These are phyloP conservation scores for Citrullus mucosospermus DNA, from an alignment of 306 rosid genomes.

Conservation along the genomic window DNA sequence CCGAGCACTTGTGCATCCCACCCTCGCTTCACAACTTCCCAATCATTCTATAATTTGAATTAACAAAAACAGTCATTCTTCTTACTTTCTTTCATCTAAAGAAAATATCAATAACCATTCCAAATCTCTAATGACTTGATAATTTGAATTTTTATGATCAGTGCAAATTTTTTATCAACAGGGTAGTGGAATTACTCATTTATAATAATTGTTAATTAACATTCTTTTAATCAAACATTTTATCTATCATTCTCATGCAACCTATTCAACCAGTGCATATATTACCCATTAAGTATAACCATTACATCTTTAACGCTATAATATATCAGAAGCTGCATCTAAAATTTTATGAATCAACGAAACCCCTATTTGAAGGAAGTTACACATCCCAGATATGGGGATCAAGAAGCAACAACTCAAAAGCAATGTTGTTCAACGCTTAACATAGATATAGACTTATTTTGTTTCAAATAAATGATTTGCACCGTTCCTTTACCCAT, in stretches of 20 bases:
- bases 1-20: conserved; percentile 99
- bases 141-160: not conserved
- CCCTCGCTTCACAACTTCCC: conserved; percentile 95
- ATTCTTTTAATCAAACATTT: not conserved
- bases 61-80: not conserved
- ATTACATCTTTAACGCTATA: not conserved
- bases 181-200: not conserved
- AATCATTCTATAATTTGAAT: conserved; percentile 63
- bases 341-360: not conserved
- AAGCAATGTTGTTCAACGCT: not conserved
- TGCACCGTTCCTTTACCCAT: not conserved
- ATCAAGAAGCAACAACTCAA: not conserved
- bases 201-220: not conserved
- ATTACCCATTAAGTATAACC: not conserved
- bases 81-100: not conserved
- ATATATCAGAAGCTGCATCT: not conserved
- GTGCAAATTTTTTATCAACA: not conserved
- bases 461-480: not conserved
- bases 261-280: not conserved
- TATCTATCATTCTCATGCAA: not conserved
- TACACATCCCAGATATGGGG: not conserved
- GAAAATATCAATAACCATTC: not conserved
- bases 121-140: not conserved
- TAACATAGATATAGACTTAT: not conserved
- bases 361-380: too few species aligned